Evolutionary conservation across 345 rosid genomes (phyloP).

Genomic region (Sisymbrium altissimum): DNA sequence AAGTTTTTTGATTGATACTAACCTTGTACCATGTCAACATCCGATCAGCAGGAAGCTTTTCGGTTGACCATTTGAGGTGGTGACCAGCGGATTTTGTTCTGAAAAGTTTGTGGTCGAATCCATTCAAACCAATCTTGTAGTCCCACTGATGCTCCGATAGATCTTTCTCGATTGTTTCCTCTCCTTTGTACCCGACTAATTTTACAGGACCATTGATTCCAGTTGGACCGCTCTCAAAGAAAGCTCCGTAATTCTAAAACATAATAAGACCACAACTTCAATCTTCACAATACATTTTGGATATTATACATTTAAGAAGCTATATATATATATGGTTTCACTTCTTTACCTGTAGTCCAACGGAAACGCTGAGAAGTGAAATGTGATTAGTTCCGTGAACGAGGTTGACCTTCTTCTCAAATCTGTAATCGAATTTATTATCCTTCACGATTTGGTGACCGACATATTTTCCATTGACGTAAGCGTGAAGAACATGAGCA

Average conservation of each 20-base stretch:
- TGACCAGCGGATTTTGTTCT: neutral
- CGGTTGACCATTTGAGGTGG: conserved; percentile 24
- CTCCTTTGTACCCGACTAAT: conserved; percentile 34
- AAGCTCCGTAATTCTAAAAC: conserved; percentile 34
- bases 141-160: conserved; percentile 45
- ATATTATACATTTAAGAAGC: neutral
- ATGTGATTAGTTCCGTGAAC: conserved; percentile 32
- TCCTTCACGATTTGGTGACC: conserved; percentile 36
- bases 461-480: conserved; percentile 46
- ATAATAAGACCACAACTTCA: neutral
- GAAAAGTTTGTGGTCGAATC: conserved; percentile 31
- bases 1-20: neutral
- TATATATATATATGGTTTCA: neutral
- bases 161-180: conserved; percentile 25
- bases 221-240: conserved; percentile 22
- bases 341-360: conserved; percentile 46
- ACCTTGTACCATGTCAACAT: conserved; percentile 70
- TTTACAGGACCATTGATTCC: conserved; percentile 37
- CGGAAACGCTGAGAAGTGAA: conserved; percentile 47
- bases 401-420: conserved; percentile 32
- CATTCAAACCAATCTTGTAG: conserved; percentile 54
- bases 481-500: conserved; percentile 59
- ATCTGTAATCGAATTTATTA: conserved; percentile 15
- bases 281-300: neutral
- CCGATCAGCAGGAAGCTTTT: conserved; percentile 33